A percentile compares a stretch with the other conserved stretches of the same genome.
Evolutionary conservation across 306 rosid species (phyloP).

Genomic region (Carpinus viminea): DNA sequence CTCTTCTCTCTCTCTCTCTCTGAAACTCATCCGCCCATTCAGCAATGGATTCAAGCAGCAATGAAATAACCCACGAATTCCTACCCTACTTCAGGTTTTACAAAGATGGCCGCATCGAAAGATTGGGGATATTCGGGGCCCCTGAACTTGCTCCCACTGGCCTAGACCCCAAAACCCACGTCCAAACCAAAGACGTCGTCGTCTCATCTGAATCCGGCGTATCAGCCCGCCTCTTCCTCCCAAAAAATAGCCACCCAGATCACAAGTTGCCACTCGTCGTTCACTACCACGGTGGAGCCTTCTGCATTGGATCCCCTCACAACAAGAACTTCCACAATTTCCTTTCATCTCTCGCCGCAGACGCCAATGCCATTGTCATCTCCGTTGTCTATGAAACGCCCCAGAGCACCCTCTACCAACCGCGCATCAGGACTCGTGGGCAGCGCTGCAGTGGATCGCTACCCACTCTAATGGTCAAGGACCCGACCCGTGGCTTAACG

Average conservation of each 20-base stretch:
- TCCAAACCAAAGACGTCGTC: conserved; percentile 26
- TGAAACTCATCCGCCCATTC: too few species aligned
- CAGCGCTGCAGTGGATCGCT: conserved; percentile 31
- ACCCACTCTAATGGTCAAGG: conserved; percentile 12
- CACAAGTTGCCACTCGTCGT: conserved; percentile 31
- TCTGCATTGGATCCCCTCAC: conserved; percentile 33
- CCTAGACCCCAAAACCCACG: conserved; percentile 19
- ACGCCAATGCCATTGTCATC: conserved; percentile 20
- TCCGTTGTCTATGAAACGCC: conserved; percentile 34
- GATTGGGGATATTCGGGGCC: background rate
- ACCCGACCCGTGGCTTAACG: conserved; percentile 32
- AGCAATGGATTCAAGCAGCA: background rate
- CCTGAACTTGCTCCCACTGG: background rate
- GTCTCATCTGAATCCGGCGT: conserved; percentile 5
- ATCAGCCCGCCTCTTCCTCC: conserved; percentile 25
- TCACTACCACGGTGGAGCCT: conserved; percentile 38
- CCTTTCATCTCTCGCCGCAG: conserved; percentile 4
- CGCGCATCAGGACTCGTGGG: conserved; percentile 28
- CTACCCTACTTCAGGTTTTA: conserved; percentile 14
- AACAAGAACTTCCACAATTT: background rate
- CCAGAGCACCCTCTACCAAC: conserved; percentile 33
- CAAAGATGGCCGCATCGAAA: conserved; percentile 28
- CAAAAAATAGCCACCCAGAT: background rate
- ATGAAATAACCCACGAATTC: conserved; percentile 20
- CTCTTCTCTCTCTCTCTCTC: too few species aligned